These are phyloP conservation scores for Talaromyces proteolyticus DNA, from an alignment of 495 filamentous ascomycete species.

Conservation along the genomic window DNA sequence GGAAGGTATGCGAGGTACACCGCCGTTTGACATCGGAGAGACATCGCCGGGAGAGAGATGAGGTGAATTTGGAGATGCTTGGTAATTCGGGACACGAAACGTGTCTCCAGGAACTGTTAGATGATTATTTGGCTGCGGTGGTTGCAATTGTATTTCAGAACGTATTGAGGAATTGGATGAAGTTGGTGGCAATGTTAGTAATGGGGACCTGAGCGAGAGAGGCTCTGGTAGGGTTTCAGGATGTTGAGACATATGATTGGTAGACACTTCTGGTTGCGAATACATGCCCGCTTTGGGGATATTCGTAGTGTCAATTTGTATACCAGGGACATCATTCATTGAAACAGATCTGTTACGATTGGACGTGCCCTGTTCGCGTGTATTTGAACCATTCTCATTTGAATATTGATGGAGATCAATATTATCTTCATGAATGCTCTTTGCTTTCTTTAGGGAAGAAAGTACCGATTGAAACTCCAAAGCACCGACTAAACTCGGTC, in stretches of 20 bases:
- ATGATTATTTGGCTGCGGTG: conserved; percentile 5
- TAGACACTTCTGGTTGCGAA: conserved; percentile 16
- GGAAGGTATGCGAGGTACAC: neutral
- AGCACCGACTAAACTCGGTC: conserved; percentile 88
- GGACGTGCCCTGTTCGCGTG: conserved; percentile 19
- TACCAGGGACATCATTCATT: conserved; percentile 51
- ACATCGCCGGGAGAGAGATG: conserved; percentile 5
- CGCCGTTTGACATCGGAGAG: neutral
- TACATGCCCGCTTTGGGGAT: conserved; percentile 11
- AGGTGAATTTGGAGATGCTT: conserved; percentile 28
- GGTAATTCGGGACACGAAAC: conserved; percentile 32
- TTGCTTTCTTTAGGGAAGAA: conserved; percentile 70
- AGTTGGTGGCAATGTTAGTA: neutral
- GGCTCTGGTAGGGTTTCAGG: neutral
- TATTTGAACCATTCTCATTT: conserved; percentile 41
- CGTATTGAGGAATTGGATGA: neutral
- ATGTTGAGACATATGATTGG: neutral
- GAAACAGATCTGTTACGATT: conserved; percentile 56
- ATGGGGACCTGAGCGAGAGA: neutral
- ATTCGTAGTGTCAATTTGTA: conserved; percentile 34
- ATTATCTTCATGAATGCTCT: conserved; percentile 58
- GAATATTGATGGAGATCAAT: conserved; percentile 69
- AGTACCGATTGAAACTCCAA: conserved; percentile 91
- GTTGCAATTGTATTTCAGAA: conserved; percentile 15
- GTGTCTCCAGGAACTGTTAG: conserved; percentile 29